These are phyloP conservation scores for Taxawa tesnikishii DNA, from an alignment of 2,329 filamentous ascomycete species.

Conservation along the genomic window DNA sequence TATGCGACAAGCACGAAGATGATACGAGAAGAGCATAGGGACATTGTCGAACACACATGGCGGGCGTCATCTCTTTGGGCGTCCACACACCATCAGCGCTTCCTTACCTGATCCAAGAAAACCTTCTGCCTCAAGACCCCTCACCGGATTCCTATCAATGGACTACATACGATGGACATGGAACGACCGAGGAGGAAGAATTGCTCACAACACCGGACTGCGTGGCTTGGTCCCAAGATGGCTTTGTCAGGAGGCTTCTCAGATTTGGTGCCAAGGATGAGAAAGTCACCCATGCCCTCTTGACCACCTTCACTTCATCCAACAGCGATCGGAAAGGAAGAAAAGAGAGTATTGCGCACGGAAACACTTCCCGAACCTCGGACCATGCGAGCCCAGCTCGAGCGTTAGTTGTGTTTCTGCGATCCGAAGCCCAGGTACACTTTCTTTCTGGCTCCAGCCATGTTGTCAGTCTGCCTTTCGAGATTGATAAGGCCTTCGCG, in stretches of 20 bases:
- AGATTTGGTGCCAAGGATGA: conserved; percentile 81
- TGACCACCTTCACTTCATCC: conserved; percentile 55
- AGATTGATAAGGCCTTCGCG: conserved; percentile 77
- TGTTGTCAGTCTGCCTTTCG: conserved; percentile 86
- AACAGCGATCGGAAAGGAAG: conserved; percentile 1
- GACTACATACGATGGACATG: conserved; percentile 46
- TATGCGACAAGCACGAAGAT: not conserved
- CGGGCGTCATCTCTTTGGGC: conserved; percentile 79
- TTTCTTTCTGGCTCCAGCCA: conserved; percentile 81
- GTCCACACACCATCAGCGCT: conserved; percentile 79
- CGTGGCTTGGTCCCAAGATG: conserved; percentile 82
- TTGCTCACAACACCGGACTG: conserved; percentile 61
- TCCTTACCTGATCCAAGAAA: conserved; percentile 70
- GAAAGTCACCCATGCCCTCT: conserved; percentile 68
- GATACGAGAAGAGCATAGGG: not conserved
- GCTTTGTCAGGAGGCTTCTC: conserved; percentile 73
- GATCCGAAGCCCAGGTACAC: conserved; percentile 86
- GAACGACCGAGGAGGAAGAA: conserved; percentile 56
- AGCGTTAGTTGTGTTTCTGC: conserved; percentile 81
- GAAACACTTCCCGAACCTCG: not conserved
- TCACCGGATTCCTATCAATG: conserved; percentile 59
- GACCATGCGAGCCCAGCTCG: conserved; percentile 2
- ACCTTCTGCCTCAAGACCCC: conserved; percentile 58
- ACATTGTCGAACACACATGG: conserved; percentile 47
- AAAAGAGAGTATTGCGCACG: conserved; percentile 1